phyloP scores from a whole-genome alignment of 306 rosid genomes.

The Casuarina glauca region DNA sequence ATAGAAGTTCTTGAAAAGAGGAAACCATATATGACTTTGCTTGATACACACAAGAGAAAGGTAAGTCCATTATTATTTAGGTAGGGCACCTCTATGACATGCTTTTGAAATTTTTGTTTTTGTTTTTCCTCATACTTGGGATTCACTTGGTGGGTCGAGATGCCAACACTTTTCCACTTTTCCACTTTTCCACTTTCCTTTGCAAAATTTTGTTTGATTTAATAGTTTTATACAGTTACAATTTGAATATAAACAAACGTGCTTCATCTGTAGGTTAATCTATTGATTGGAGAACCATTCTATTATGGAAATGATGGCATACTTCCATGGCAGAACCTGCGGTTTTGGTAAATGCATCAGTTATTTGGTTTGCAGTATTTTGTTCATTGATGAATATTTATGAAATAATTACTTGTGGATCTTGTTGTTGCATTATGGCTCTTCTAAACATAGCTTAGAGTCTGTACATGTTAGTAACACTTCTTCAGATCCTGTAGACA shows the following conservation, averaged over 20 bases:
- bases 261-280: slow-evolving; percentile 58
- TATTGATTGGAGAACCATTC: slow-evolving; percentile 86
- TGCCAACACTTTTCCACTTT: slow-evolving; percentile 11
- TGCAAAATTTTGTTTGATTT: neutral
- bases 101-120: neutral
- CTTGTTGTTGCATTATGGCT: slow-evolving; percentile 5
- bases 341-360: slow-evolving; percentile 65
- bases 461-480: neutral
- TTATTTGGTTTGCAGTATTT: slow-evolving; percentile 14
- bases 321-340: slow-evolving; percentile 95
- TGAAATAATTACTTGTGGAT: slow-evolving; percentile 7
- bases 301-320: slow-evolving; percentile 68
- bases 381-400: slow-evolving; percentile 20
- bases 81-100: neutral
- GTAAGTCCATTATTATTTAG: slow-evolving; percentile 30
- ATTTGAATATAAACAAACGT: slow-evolving; percentile 15
- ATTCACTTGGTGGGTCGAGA: neutral
- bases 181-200: slow-evolving; percentile 17
- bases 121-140: neutral
- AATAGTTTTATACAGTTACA: neutral
- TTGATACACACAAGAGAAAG: slow-evolving; percentile 62
- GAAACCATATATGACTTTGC: slow-evolving; percentile 46
- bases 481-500: neutral
- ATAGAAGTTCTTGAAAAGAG: slow-evolving; percentile 61
- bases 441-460: neutral